Evolutionary conservation across 2,329 filamentous ascomycete genomes (phyloP), one percentile per base, ranked within the genome.

Genomic region (Aspergillus fumigatus): DNA sequence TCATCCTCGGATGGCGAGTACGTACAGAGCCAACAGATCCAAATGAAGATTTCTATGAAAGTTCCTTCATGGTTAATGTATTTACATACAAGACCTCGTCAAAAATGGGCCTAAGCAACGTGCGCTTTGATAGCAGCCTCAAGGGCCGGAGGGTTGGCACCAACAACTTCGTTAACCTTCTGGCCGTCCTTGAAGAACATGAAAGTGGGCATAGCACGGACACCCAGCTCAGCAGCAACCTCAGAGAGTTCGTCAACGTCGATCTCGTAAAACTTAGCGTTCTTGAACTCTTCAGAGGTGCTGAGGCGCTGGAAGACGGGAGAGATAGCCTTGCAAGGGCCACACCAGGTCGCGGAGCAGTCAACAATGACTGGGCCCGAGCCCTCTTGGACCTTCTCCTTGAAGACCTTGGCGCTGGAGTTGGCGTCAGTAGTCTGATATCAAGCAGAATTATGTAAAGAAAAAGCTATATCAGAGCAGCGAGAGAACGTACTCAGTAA

Each of bases 131-230:
- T 59, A 50, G 60, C 68, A 54, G 67, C 74, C 75, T 84, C 75
- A 57, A 96, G 77, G n/a, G 82, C 85, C 50, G 75, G 73, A n/a
- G 87, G 87, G 78, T 91, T 91, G 67, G 91, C 92, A 61, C 92
- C 92, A 27, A 94, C 84, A 57, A 96, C 77, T 77, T 90, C 87
- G 47, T 77, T 80, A 38, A 86, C 75, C 80, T 89, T 88, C 74
- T 90, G 74, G 63, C 89, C 91, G 65, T 87, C 76, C 82, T 91
- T 89, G 84, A 92, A 96, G 70, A 95, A 75, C 55, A 89, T 70
- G 79, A 97, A 96, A 27, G 91, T 95, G 55, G 93, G 92, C 92
- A 97, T 96, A 72, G 92, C 92, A 66, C 89, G 86, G 73, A 97
- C 84, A 62, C 84, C 85, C 61, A 94, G 85, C 71, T 94, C 85